Percentiles rank a stretch among this genome's conserved stretches.
Conservation (phyloP, 495 filamentous ascomycete genomes). For the Aspergillus sclerotioniger region DNA sequence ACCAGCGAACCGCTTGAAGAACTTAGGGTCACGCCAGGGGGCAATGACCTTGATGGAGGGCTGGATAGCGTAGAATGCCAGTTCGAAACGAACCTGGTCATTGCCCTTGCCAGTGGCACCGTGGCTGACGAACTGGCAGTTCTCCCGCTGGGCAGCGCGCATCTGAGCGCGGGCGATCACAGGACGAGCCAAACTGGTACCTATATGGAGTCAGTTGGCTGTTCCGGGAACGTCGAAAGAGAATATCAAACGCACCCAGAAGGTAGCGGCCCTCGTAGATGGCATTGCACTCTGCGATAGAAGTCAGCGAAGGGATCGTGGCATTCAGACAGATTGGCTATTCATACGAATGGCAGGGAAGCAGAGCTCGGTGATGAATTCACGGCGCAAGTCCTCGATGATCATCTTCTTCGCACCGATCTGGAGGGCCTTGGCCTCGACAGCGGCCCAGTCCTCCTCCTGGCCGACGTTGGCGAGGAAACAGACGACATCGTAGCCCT, state of each 20-base stretch:
- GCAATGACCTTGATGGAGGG: conserved; percentile 82
- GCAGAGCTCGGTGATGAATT: conserved; percentile 85
- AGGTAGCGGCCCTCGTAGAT: conserved; percentile 83
- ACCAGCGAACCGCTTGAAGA: conserved; percentile 79
- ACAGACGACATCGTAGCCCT: conserved; percentile 19
- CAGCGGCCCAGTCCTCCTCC: conserved; percentile 20
- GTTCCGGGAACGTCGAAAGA: conserved; percentile 49
- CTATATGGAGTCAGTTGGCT: conserved; percentile 56
- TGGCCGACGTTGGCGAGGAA: conserved; percentile 21
- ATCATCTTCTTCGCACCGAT: conserved; percentile 21
- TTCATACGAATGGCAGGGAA: conserved; percentile 66
- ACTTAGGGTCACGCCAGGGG: conserved; percentile 82
- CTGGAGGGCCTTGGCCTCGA: conserved; percentile 19
- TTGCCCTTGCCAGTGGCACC: conserved; percentile 88
- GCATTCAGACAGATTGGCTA: neutral
- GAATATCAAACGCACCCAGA: conserved; percentile 49
- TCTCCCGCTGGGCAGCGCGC: conserved; percentile 56
- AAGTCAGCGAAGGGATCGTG: neutral
- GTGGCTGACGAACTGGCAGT: conserved; percentile 62
- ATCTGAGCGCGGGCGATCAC: conserved; percentile 86
- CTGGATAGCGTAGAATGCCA: conserved; percentile 72
- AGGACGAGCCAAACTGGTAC: conserved; percentile 80
- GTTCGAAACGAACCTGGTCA: conserved; percentile 83
- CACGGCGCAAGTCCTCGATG: conserved; percentile 28
- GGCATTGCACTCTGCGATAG: conserved; percentile 61